These are phyloP conservation scores for Fusarium subglutinans DNA, from an alignment of 2,329 filamentous ascomycete species.

Conservation along the genomic window DNA sequence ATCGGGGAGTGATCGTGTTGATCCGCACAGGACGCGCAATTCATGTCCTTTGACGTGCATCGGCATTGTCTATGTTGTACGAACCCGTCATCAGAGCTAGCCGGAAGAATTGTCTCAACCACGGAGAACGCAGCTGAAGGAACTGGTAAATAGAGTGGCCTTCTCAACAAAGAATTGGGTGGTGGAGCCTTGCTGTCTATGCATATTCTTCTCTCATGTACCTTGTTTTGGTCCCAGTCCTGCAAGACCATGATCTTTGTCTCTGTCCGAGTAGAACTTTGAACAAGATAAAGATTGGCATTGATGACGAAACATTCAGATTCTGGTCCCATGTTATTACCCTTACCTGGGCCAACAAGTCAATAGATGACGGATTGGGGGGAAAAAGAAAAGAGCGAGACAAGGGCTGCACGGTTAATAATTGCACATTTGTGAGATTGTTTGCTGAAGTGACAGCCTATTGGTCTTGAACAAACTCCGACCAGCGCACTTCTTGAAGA, in stretches of 20 bases:
- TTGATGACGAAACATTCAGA: slow-evolving; percentile 14
- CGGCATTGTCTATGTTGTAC: slow-evolving; percentile 19
- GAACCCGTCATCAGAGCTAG: slow-evolving; percentile 14
- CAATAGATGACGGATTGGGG: background rate
- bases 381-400: background rate
- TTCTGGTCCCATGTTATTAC: background rate
- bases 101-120: slow-evolving; percentile 3
- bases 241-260: background rate
- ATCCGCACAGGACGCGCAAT: slow-evolving; percentile 34
- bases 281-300: slow-evolving; percentile 16
- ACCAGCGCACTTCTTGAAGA: too few species aligned
- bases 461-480: too few species aligned
- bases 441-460: background rate
- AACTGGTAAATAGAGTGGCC: background rate
- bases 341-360: background rate
- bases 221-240: slow-evolving; percentile 3
- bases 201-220: background rate
- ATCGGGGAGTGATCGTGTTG: slow-evolving; percentile 22
- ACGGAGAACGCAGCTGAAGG: background rate
- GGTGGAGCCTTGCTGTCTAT: background rate
- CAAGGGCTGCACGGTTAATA: background rate
- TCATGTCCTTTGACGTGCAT: slow-evolving; percentile 33
- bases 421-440: background rate
- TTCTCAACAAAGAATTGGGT: slow-evolving; percentile 23
- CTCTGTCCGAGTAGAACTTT: background rate